Conservation (phyloP, 345 rosid species). For the rapeseed (Brassica napus) region Da-Ae NC_063438.1:21396501-21397000, state of each 20-base stretch:
- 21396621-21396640: background rate
- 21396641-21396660: background rate
- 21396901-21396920: background rate
- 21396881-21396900: background rate
- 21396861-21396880: background rate
- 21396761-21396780: too few species aligned
- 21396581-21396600: background rate
- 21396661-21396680: background rate
- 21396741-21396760: too few species aligned
- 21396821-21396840: background rate
- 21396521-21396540: background rate
- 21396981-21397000: background rate
- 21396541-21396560: background rate
- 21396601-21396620: constrained; percentile 16
- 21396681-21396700: background rate
- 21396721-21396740: background rate
- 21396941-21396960: constrained; percentile 11
- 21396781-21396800: too few species aligned
- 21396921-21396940: background rate
- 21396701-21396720: background rate
- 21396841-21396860: background rate
- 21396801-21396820: background rate
- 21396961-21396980: background rate
- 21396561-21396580: constrained; percentile 3
- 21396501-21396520: constrained; percentile 20